A percentile compares a stretch with the other conserved stretches of the same genome.
Conservation (phyloP, 2,329 filamentous ascomycete species). For the Zymoseptoria ardabiliae region DNA sequence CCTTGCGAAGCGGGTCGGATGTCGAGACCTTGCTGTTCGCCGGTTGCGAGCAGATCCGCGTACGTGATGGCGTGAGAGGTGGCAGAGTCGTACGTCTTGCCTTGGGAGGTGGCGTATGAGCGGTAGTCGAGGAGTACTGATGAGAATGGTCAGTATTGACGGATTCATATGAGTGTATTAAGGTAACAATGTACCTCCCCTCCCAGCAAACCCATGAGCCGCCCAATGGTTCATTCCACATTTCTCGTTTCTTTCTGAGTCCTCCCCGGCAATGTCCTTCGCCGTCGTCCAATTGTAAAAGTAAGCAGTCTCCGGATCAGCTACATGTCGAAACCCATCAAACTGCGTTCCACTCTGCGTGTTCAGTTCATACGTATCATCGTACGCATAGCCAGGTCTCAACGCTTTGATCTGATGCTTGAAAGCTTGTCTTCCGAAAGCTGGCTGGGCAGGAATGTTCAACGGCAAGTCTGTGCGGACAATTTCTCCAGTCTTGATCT, state of each 20-base stretch:
- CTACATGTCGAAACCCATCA: conserved; percentile 41
- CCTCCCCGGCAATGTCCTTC: conserved; percentile 34
- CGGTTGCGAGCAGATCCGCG: conserved; percentile 50
- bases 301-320: conserved; percentile 31
- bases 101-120: conserved; percentile 35
- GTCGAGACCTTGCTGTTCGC: conserved; percentile 52
- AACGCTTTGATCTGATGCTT: conserved; percentile 47
- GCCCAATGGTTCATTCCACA: conserved; percentile 42
- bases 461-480: conserved; percentile 50
- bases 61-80: conserved; percentile 37
- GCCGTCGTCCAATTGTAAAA: conserved; percentile 40
- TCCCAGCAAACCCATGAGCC: conserved; percentile 39
- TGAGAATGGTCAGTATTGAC: not conserved
- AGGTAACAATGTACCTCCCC: conserved; percentile 23
- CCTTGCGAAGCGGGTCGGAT: conserved; percentile 50
- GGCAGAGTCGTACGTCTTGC: conserved; percentile 37
- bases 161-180: not conserved
- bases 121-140: conserved; percentile 38
- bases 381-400: conserved; percentile 31
- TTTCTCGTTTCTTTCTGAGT: conserved; percentile 35
- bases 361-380: conserved; percentile 38
- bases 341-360: conserved; percentile 41
- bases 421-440: conserved; percentile 47
- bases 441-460: conserved; percentile 45
- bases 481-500: conserved; percentile 51